Evolutionary conservation across 495 filamentous ascomycete species (phyloP), one percentile per base, ranked within the genome.

Genomic region (Xylaria telfairii): DNA sequence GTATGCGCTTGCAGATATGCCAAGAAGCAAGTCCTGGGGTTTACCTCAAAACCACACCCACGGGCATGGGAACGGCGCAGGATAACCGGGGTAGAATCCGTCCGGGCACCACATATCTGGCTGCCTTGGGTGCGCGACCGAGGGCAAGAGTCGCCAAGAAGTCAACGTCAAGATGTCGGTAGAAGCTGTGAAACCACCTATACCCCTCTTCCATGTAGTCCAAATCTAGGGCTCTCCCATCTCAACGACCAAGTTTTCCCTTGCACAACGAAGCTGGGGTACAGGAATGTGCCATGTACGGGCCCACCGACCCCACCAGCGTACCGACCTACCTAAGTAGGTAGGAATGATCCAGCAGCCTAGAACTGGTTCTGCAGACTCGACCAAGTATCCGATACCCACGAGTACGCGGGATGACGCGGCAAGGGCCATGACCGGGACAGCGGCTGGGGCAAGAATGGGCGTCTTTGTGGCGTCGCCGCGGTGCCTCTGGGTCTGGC

Each of bases 391-490:
- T 46, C 67, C 51, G 67, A 56, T 63, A 63, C 59, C 67, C 67
- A 59, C 54, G 67, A 34, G 42, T 69, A 46, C 60, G 67, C 41
- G 67, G 34, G 34, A 69, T 69, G 67, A 63, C 67, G 60, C 67
- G 57, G 46, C 59, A 63, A 30, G 12, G 30, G 39, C 34, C 28
- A 6, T 21, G 30, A 49, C 28, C 46, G 32, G 46, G 7, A 28
- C 46, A 69, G 47, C 24, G 41, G n/a, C n/a, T n/a, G n/a, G n/a
- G 67, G 67, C 47, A 63, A 39, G 67, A 69, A 39, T 62, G 39
- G 30, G 67, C 41, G 53, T 53, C 41, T 19, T 28, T 47, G 66
- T 53, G 34, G 34, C 39, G 49, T 34, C 54, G 49, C 66, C n/a
- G 32, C 49, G 24, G 15, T 46, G 32, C 6, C 5, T 42, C 60